Evolutionary conservation across 2,329 filamentous ascomycete genomes (phyloP).

Genomic region (Fusarium sp.): DNA sequence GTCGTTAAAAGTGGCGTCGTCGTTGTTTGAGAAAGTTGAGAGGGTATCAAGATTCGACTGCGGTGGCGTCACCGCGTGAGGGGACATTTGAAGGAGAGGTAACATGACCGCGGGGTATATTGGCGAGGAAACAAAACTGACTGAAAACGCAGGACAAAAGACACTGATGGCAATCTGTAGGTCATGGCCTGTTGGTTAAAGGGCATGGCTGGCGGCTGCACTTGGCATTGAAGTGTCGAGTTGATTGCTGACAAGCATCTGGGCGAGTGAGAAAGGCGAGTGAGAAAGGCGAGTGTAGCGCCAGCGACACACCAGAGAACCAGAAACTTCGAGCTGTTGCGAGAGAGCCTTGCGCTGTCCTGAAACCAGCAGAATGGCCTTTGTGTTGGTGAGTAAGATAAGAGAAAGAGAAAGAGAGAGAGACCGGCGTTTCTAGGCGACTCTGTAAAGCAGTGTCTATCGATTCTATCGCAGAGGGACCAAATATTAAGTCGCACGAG

Average conservation of each 20-base stretch:
- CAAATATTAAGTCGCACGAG: slow-evolving; percentile 28
- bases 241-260: slow-evolving; percentile 51
- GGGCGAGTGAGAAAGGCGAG: slow-evolving; percentile 43
- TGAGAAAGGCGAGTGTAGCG: slow-evolving; percentile 39
- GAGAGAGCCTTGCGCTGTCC: slow-evolving; percentile 4
- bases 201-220: slow-evolving; percentile 45
- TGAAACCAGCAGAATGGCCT: slow-evolving; percentile 1
- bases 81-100: slow-evolving; percentile 62
- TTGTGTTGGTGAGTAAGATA: neutral
- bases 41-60: slow-evolving; percentile 52
- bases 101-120: slow-evolving; percentile 54
- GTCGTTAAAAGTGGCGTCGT: slow-evolving; percentile 22
- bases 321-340: slow-evolving; percentile 9
- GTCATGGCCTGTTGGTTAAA: slow-evolving; percentile 57
- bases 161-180: slow-evolving; percentile 42
- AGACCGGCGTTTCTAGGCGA: neutral
- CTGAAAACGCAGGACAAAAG: slow-evolving; percentile 41
- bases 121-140: slow-evolving; percentile 36
- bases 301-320: slow-evolving; percentile 29
- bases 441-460: slow-evolving; percentile 13
- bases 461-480: slow-evolving; percentile 23
- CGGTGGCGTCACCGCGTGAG: slow-evolving; percentile 57
- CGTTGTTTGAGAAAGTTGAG: slow-evolving; percentile 32
- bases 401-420: neutral
- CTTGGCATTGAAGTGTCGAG: slow-evolving; percentile 30